Evolutionary conservation across 2,329 filamentous ascomycete species (phyloP).

Genomic region (Botrytis medusae): DNA sequence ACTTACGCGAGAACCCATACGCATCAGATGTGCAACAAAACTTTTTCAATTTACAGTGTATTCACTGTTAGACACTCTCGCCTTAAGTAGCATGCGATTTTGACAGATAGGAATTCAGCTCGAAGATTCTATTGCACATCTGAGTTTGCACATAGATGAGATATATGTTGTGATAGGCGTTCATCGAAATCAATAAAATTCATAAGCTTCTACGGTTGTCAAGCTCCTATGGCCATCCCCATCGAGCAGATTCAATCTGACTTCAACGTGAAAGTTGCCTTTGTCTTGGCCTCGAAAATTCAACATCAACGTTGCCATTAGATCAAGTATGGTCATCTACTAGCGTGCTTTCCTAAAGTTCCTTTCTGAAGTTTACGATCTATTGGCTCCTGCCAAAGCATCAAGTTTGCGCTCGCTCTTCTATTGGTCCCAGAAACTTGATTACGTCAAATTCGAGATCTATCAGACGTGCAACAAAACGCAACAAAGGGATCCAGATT

Average conservation of each 20-base stretch:
- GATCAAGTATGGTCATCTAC: not conserved
- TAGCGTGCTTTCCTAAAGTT: not conserved
- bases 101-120: not conserved
- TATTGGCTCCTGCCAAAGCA: not conserved
- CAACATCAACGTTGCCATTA: not conserved
- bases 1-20: not conserved
- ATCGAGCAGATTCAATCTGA: not conserved
- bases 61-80: not conserved
- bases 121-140: not conserved
- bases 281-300: not conserved
- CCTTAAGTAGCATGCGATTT: not conserved
- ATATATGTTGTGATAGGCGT: not conserved
- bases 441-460: not conserved
- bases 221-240: not conserved
- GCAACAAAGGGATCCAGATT: not conserved
- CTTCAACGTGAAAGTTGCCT: not conserved
- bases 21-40: not conserved
- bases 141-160: not conserved
- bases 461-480: not conserved
- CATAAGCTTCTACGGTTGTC: not conserved
- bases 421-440: not conserved
- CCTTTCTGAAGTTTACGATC: not conserved
- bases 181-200: not conserved
- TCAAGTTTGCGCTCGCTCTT: not conserved
- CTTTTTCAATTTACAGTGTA: not conserved